Base-by-base conservation (phyloP, 495 filamentous ascomycete genomes). In the Parachaetomium inaequale region DNA sequence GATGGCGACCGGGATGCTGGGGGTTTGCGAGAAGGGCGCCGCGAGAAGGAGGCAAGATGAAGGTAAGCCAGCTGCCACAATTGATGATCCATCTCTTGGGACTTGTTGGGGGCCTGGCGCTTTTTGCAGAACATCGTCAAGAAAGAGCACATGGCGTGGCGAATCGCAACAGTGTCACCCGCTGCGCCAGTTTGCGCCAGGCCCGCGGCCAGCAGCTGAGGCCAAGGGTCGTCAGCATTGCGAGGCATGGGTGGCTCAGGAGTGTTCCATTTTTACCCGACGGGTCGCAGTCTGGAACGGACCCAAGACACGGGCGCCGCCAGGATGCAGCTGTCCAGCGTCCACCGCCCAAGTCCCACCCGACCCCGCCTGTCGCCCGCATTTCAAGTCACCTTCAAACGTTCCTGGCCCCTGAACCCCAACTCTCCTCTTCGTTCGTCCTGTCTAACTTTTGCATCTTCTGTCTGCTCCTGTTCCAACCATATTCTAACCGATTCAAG, bases 251-350 rank as follows among this genome's bases (percentile, higher is more conserved):
- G 53, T 46, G 28, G 29, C 36, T 28, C 28, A 25, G 56, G 38
- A 50, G 21, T 21, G 42, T 47, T 58, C 52, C 51, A 40, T 55
- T 55, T 59, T 55, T 57, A 49, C 53, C 42, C 34, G 36, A 36
- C 45, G 21, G 49, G 51, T 43, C 54, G 19, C 43, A 59, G 40
- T 36, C 64, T 70, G 70, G 68, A 70, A 68, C 68, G 49, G 10
- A 59, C 55, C 55, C 62, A 63, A 66, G 59, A 68, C 66, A 72
- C 63, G 52, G 43, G 63, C n/a, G n/a, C 45, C 54, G 47, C 19
- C 49, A 31, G 40, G 55, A 55, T 40, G 15, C 53, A 54, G 49
- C 40, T 26, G 53, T 28, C 42, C 52, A 53, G 43, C 28, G 40
- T 28, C 56, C 42, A 36, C n/a, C 43, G 42, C 58, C 50, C 45